phyloP scores from a whole-genome alignment of 768 basidiomycete species.

The Udeniomyces megalosporus region DNA sequence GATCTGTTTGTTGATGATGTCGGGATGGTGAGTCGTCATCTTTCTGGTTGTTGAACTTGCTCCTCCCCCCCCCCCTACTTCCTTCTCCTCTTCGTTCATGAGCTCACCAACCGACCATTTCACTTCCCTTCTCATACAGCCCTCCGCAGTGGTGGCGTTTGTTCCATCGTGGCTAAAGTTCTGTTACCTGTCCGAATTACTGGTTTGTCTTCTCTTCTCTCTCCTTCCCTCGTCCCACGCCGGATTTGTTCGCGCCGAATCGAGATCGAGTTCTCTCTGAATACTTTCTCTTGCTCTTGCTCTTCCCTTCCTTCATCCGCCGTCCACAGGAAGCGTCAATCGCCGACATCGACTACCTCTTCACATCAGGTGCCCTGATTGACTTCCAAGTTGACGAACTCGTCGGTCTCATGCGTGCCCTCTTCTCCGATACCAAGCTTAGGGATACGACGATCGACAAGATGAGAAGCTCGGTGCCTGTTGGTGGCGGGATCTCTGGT shows the following conservation, averaged over 20 bases:
- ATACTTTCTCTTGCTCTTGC: background rate
- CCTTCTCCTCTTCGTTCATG: no score
- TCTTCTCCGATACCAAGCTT: constrained; percentile 74
- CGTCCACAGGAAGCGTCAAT: constrained; percentile 64
- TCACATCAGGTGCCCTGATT: constrained; percentile 74
- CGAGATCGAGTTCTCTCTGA: no score
- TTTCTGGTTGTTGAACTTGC: no score
- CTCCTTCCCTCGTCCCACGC: background rate
- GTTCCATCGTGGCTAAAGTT: constrained; percentile 93
- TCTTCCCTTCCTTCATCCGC: background rate
- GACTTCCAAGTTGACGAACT: constrained; percentile 80
- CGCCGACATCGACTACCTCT: constrained; percentile 78
- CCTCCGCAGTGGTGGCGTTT: constrained; percentile 62
- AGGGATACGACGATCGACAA: constrained; percentile 58
- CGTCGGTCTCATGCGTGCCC: constrained; percentile 57
- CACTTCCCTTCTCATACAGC: constrained; percentile 20
- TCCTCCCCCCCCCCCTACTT: background rate
- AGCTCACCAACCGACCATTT: no score
- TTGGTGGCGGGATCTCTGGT: no score
- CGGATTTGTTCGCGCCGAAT: no score
- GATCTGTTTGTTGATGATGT: constrained; percentile 57
- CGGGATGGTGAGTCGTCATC: constrained; percentile 36
- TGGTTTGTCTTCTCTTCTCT: constrained; percentile 42
- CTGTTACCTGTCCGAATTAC: constrained; percentile 76
- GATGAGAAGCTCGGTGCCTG: background rate